Base-by-base conservation (phyloP, 169 alveolate species). In the Plasmodium inui region DNA sequence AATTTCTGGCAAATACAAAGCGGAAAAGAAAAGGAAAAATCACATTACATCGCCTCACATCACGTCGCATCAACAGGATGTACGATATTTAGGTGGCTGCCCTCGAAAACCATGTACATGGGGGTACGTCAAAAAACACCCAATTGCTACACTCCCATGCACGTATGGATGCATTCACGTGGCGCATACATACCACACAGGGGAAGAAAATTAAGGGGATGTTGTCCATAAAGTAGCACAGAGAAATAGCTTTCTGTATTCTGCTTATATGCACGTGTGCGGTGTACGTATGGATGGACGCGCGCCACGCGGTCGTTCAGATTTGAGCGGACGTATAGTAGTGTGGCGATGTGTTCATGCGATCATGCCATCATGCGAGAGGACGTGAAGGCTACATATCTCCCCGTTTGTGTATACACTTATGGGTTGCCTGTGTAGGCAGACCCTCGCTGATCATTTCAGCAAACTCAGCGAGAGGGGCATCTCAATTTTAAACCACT, bases 401-500 rank as follows among this genome's bases (percentile, higher is more conserved):
- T 50, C 61, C 12, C 22, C 7, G 61, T 50, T 50, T 3, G 61
- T 50, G 22, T 14, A 3, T 50, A 50, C 19, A 14, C 14, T 50
- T 50, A 50, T 12, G 17, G 8, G 61, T 50, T 50, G 4, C 22
- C 61, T 50, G 61, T 50, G 61, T 50, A 50, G 1, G 61, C 32
- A 44, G 55, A 19, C 76, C 37, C 9, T 39, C 14, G 41, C 76
- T 10, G 30, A 71, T 84, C 74, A 74, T 76, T 86, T 86, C 71
- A 86, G 76, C 81, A 86, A 70, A 37, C 86, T 86, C n/a, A 86
- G 44, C 67, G 93, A 86, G 28, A 86, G 53, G 79, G 93, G 93
- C 72, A 86, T 30, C 46, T 86, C 86, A 74, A 86, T 86, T 86
- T 86, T 86, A 74, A 86, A 86, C 93, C 93, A 86, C 80, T 74